Evolutionary conservation across 2,329 filamentous ascomycete species (phyloP).

Genomic region (Verticillium dahliae): DNA sequence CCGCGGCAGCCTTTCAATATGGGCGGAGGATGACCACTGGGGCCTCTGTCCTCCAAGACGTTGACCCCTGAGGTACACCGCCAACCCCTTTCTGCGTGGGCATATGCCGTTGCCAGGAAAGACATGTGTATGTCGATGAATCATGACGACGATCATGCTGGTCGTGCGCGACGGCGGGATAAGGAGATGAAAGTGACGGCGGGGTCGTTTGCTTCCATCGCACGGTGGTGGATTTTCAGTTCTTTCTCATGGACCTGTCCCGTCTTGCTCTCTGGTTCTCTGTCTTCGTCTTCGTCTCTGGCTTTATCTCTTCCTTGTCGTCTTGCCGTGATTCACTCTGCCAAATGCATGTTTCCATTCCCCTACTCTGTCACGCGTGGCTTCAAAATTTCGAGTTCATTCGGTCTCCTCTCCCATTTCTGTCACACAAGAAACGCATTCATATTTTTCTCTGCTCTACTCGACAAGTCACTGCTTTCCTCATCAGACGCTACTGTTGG

Average conservation of each 20-base stretch:
- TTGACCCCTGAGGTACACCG: neutral
- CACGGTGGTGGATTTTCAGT: neutral
- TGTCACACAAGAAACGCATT: neutral
- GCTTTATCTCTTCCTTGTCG: neutral
- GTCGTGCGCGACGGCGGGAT: neutral
- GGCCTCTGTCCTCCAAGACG: neutral
- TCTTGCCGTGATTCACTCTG: neutral
- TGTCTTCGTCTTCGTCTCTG: neutral
- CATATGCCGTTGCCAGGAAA: neutral
- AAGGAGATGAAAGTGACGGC: neutral
- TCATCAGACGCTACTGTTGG: constrained; percentile 8
- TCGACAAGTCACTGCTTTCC: constrained; percentile 11
- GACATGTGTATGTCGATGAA: neutral
- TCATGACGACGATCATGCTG: neutral
- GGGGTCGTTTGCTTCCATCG: neutral
- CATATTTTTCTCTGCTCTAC: constrained; percentile 5
- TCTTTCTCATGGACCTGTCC: neutral
- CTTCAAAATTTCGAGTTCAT: neutral
- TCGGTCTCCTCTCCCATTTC: neutral
- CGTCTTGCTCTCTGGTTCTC: neutral
- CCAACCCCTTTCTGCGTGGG: neutral
- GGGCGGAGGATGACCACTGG: neutral
- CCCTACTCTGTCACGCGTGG: neutral
- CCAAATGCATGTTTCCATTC: neutral
- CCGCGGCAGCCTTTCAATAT: neutral